A percentile compares a stretch with the other conserved stretches of the same genome.
Evolutionary conservation across 768 basidiomycete genomes (phyloP).

Genomic region (Clitopilus passeckerianus): DNA sequence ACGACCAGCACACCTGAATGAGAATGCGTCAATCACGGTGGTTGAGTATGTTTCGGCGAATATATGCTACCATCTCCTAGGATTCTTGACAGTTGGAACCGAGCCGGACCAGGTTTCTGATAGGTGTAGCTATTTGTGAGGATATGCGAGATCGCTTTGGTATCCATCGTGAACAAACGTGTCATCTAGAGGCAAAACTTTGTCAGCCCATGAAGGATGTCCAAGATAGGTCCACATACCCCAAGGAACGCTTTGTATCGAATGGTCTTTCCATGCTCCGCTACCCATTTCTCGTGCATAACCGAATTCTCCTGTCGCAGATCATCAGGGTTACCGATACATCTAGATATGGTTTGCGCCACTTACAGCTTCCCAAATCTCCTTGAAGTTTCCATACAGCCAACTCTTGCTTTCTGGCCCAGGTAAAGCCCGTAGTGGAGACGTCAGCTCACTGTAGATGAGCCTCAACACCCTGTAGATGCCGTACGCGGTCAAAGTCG

Average conservation of each 20-base stretch:
- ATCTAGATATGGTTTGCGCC: neutral
- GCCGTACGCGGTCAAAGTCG: constrained; percentile 20
- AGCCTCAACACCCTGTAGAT: constrained; percentile 27
- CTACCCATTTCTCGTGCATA: constrained; percentile 9
- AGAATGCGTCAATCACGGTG: neutral
- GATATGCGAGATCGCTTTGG: constrained; percentile 60
- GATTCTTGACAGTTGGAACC: constrained; percentile 32
- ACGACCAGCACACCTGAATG: constrained; percentile 43
- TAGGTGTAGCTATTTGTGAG: constrained; percentile 52
- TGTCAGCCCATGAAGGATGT: neutral
- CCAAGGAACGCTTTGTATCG: constrained; percentile 26
- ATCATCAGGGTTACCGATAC: neutral
- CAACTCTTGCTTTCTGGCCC: constrained; percentile 41
- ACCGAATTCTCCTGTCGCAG: constrained; percentile 27
- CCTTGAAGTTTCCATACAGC: constrained; percentile 44
- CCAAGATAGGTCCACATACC: constrained; percentile 22
- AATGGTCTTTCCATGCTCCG: constrained; percentile 11
- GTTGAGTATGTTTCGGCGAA: neutral
- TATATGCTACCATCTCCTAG: constrained; percentile 32
- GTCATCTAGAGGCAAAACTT: constrained; percentile 15
- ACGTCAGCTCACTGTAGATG: constrained; percentile 27
- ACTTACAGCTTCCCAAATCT: constrained; percentile 38
- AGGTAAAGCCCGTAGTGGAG: constrained; percentile 42
- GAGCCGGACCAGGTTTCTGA: constrained; percentile 43
- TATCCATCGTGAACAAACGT: constrained; percentile 54